These are phyloP conservation scores for Citrus glauca DNA, from an alignment of 345 rosid species.

Conservation along the genomic window DNA sequence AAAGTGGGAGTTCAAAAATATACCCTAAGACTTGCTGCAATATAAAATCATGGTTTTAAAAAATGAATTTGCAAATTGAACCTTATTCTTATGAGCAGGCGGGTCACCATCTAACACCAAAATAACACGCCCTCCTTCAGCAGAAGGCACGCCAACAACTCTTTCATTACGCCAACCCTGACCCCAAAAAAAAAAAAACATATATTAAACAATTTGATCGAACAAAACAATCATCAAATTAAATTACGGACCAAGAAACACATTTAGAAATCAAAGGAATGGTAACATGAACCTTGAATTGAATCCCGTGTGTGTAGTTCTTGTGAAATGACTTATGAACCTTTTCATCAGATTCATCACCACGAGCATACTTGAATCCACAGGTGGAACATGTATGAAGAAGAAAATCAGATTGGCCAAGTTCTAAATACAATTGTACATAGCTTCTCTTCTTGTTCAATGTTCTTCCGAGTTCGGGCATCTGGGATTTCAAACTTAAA, in stretches of 20 bases:
- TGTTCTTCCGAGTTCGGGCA: conserved; percentile 17
- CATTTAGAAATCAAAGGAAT: neutral
- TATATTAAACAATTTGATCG: neutral
- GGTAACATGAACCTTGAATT: conserved; percentile 50
- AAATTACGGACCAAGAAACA: neutral
- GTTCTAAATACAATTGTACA: conserved; percentile 73
- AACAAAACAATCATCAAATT: neutral
- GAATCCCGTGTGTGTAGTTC: conserved; percentile 60
- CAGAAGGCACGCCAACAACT: conserved; percentile 31
- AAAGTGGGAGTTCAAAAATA: no score
- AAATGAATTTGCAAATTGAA: conserved; percentile 7
- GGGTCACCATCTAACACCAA: conserved; percentile 54
- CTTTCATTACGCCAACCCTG: conserved; percentile 74
- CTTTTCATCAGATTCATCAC: conserved; percentile 75
- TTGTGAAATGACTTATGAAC: conserved; percentile 60
- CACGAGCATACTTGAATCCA: conserved; percentile 64
- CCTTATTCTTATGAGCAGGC: conserved; percentile 66
- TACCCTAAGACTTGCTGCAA: neutral
- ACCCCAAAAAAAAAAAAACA: conserved; percentile 5
- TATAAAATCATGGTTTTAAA: neutral
- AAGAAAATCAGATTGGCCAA: conserved; percentile 89
- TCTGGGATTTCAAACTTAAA: conserved; percentile 16
- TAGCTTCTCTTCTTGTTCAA: conserved; percentile 75
- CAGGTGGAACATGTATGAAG: conserved; percentile 55
- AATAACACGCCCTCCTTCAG: conserved; percentile 41